Base-by-base conservation (phyloP, 768 basidiomycete species). In the Asterophora parasitica region DNA sequence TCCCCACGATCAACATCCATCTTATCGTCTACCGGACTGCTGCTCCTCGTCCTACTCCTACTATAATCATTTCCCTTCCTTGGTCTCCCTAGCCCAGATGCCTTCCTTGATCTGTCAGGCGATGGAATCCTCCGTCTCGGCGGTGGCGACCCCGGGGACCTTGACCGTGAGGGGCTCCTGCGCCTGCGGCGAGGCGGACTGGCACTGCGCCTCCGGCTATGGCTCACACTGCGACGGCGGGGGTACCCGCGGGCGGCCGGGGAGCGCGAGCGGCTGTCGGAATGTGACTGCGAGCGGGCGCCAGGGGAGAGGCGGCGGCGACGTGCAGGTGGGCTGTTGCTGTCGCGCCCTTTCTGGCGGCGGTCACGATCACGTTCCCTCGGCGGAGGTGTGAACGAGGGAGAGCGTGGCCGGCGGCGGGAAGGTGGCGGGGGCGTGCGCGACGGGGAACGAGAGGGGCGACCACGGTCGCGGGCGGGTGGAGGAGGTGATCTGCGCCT, bases 251-350 rank as follows among this genome's bases (percentile, higher is more conserved):
- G 65, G 23, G 55, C 43, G 28, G 65, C 75, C 30, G 64, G 62
- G 26, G 73, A 70, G 37, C 72, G 59, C 15, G 74, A 75, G 5
- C 73, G 70, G 35, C 71, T 74, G 17, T 56, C 32, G 13, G 65
- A 67, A 2, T 41, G 61, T 5, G 68, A 67, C 10, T 54, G 63
- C 8, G 68, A 65, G 17, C 60, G 57, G 19, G 58, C 48, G n/a
- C 58, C 33, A 20, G 69, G 68, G 20, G 73, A 74, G 8, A 73
- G 51, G 33, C 73, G 68, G 20, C 74, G 71, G 23, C 73, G 65
- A 7, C 78, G 70, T 16, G 70, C 56, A 30, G 75, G 79, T 0
- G 82, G 85, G 58, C 80, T 82, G 38, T 79, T 78, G 51, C 77
- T 81, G 53, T 72, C 73, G 39, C 69, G 58, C 43, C 60, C 66